Base-by-base conservation (phyloP, 805 yeast genomes). In the Candida tallmaniae region DNA sequence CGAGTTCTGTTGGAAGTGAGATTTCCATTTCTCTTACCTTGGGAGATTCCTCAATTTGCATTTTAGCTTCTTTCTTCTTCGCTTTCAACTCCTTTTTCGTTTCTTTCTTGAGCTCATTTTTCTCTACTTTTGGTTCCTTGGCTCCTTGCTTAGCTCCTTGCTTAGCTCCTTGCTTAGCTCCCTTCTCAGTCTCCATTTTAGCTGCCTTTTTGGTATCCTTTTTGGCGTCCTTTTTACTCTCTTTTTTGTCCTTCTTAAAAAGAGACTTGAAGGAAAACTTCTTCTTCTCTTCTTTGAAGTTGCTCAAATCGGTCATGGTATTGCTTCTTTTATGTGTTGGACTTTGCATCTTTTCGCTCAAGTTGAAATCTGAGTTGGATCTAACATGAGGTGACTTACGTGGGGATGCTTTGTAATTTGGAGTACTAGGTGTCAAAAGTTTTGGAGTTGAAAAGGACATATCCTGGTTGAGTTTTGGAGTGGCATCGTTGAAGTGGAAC, bases 251-350 rank as follows among this genome's bases (percentile, higher is more conserved):
- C 40, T 55, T 54, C 39, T 58, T 63, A 49, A 66, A 65, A 18
- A 66, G 49, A 2, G 62, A 52, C 30, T 54, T 57, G 49, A 66
- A 60, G 27, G 68, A 60, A 39, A 66, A 66, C 38, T 56, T 57
- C 33, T 62, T 59, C 46, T 51, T 48, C 11, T 39, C 6, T 31
- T 27, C 28, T 18, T 21, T 27, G 9, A 37, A 18, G 18, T 37
- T 37, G 3, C 50, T 28, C 16, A 52, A 34, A 31, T 53, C 54
- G 15, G 48, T 43, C 32, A 51, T 28, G 5, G 57, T 52, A 24
- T 33, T 45, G 30, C 54, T 48, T 39, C 55, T 40, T 21, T 41
- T 50, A 29, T 42, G 52, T 20, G 38, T 40, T 2, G 45, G 45
- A 20, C 41, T 38, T 12, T 41, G 39, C 25, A 36, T 37, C 10